These are phyloP conservation scores for Cornus kousa DNA, from an alignment of 148 eudicot species.

Conservation along the genomic window DNA sequence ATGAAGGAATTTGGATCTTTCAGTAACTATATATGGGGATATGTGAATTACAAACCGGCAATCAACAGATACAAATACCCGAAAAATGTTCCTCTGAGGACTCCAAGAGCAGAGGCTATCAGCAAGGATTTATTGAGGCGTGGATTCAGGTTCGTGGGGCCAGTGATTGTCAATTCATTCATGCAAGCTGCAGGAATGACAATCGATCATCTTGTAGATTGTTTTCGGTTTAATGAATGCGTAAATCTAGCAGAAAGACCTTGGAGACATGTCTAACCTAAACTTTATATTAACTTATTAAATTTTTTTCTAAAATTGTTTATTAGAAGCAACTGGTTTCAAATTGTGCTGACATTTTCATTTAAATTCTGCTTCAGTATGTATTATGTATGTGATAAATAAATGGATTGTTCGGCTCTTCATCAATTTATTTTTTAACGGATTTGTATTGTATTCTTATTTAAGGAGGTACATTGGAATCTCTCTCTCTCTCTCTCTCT, in stretches of 20 bases:
- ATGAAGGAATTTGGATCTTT: conserved; percentile 82
- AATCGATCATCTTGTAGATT: conserved; percentile 91
- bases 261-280: conserved; percentile 69
- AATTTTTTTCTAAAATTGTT: too few species aligned
- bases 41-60: conserved; percentile 73
- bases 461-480: neutral
- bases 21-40: conserved; percentile 84
- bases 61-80: conserved; percentile 81
- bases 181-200: conserved; percentile 97
- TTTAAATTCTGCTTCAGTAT: too few species aligned
- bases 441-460: too few species aligned
- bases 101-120: conserved; percentile 78
- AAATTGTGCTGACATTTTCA: too few species aligned
- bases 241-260: conserved; percentile 90
- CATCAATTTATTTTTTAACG: neutral
- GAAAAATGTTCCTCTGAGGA: conserved; percentile 89
- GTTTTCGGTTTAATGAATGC: conserved; percentile 79
- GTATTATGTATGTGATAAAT: neutral
- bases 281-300: too few species aligned
- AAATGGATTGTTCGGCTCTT: neutral
- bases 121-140: conserved; percentile 75
- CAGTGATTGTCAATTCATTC: conserved; percentile 89
- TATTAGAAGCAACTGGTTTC: too few species aligned
- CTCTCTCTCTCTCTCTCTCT: neutral
- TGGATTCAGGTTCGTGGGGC: conserved; percentile 91